Evolutionary conservation across 441 rosid species (phyloP).

Genomic region (Geranium incanum): DNA sequence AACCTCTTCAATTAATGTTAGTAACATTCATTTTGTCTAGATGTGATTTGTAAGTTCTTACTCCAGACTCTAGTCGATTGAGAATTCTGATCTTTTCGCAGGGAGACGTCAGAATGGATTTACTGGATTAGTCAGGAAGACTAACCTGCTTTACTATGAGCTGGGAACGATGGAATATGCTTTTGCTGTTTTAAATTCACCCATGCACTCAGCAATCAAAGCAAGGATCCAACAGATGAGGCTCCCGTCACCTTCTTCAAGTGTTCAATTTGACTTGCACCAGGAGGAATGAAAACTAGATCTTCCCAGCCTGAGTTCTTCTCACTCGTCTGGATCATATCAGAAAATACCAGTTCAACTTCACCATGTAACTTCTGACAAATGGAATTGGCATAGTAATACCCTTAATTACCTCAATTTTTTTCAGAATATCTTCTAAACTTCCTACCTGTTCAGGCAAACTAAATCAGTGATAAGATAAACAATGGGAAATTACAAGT

Average conservation of each 20-base stretch:
- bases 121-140: neutral
- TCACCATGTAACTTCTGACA: conserved; percentile 5
- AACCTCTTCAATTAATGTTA: no score
- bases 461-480: conserved; percentile 6
- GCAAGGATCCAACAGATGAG: conserved; percentile 20
- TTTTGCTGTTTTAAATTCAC: neutral
- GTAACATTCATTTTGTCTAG: no score
- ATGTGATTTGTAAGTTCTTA: neutral
- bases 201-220: neutral
- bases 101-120: neutral
- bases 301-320: conserved; percentile 88
- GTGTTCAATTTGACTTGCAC: conserved; percentile 78
- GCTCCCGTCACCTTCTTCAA: conserved; percentile 50
- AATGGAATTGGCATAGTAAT: neutral
- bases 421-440: conserved; percentile 72
- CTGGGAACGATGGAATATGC: no score
- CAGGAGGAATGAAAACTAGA: conserved; percentile 83
- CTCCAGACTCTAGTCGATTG: neutral
- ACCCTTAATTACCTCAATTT: conserved; percentile 62
- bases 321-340: conserved; percentile 51
- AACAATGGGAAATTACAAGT: neutral
- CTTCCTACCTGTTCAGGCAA: conserved; percentile 66
- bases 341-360: conserved; percentile 12
- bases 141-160: neutral
- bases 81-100: neutral